A percentile compares a stretch with the other conserved stretches of the same genome.
Conservation (phyloP, 768 basidiomycete species). For the Trametes cinnabarina region DNA sequence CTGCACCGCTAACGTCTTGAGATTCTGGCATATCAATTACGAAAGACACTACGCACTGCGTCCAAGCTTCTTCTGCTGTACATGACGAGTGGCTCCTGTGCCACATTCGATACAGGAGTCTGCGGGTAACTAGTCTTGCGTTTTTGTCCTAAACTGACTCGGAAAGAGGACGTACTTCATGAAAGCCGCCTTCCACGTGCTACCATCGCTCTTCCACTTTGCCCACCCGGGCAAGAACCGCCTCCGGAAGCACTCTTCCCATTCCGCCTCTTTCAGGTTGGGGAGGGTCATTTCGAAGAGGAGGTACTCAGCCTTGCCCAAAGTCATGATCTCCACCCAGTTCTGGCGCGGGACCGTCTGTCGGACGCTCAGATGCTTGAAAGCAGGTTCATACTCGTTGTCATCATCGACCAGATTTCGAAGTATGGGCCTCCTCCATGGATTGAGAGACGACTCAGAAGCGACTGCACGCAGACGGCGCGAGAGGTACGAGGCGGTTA, state of each 20-base stretch:
- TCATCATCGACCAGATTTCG: constrained; percentile 43
- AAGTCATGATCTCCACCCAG: constrained; percentile 73
- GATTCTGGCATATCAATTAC: background rate
- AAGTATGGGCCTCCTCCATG: constrained; percentile 72
- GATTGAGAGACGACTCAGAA: constrained; percentile 66
- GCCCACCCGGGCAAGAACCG: constrained; percentile 77
- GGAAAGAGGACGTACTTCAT: constrained; percentile 49
- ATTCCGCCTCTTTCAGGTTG: constrained; percentile 60
- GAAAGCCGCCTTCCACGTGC: constrained; percentile 63
- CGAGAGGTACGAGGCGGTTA: constrained; percentile 59
- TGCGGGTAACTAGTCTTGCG: no score
- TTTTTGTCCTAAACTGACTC: constrained; percentile 37
- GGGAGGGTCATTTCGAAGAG: constrained; percentile 69
- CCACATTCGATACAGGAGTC: constrained; percentile 54
- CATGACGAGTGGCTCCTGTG: constrained; percentile 70
- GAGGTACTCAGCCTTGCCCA: constrained; percentile 60
- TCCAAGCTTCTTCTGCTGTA: constrained; percentile 81
- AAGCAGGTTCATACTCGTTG: constrained; percentile 44
- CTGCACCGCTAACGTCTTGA: constrained; percentile 36
- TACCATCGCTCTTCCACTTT: constrained; percentile 59
- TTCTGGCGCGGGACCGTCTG: constrained; percentile 69
- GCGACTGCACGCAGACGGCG: constrained; percentile 54
- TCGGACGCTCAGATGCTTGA: constrained; percentile 63
- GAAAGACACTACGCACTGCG: constrained; percentile 50
- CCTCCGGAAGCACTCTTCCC: constrained; percentile 71